Conservation (phyloP, 768 basidiomycete genomes). For the Agaricus sinodeliciosus region DNA sequence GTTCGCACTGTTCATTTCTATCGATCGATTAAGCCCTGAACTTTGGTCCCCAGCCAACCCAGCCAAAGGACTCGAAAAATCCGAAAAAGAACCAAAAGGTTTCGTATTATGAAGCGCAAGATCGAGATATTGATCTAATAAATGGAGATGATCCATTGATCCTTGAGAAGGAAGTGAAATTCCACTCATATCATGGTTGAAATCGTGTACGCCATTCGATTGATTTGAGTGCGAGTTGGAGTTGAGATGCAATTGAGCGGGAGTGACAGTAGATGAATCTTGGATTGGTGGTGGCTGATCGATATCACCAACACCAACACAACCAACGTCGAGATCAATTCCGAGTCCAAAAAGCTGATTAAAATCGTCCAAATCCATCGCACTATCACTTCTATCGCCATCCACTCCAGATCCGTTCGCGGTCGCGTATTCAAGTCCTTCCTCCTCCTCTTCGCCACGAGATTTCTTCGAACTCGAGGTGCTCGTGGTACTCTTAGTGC, state of each 20-base stretch:
- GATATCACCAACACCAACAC: background rate
- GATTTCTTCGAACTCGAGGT: too few species aligned
- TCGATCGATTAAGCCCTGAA: background rate
- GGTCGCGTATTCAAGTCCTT: too few species aligned
- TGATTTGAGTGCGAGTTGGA: background rate
- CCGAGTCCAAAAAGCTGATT: background rate
- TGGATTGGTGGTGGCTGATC: background rate
- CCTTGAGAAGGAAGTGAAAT: background rate
- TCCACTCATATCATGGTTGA: background rate
- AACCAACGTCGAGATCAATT: background rate
- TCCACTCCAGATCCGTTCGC: too few species aligned
- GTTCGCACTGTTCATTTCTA: background rate
- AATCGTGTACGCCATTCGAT: background rate
- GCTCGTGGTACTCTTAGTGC: too few species aligned
- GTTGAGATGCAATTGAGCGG: background rate
- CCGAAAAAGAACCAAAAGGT: conserved; percentile 4
- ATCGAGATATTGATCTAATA: background rate
- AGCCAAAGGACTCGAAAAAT: background rate
- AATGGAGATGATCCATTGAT: background rate
- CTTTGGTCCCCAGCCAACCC: background rate
- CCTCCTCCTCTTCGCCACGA: too few species aligned
- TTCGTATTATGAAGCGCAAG: background rate
- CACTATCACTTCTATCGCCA: background rate
- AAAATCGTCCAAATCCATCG: background rate
- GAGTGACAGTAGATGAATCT: background rate